Evolutionary conservation across 1,284 basidiomycete species (phyloP), one percentile per base, ranked within the genome.

Genomic region (Kalmanozyma brasiliensis): DNA sequence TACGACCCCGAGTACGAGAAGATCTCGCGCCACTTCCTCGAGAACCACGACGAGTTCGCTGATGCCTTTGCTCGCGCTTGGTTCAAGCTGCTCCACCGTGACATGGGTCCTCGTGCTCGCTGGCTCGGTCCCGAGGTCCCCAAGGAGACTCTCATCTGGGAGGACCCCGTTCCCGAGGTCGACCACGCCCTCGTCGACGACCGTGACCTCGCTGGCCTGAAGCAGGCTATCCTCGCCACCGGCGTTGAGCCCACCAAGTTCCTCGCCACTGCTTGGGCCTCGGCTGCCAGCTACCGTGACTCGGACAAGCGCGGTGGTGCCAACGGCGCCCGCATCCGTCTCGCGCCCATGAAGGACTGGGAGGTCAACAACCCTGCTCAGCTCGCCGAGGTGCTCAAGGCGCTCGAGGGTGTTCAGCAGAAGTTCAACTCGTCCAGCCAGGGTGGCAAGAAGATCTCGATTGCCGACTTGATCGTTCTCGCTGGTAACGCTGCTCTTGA

Each of bases 51-150:
- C 23, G 43, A 67, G 49, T 67, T 67, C 13, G 38, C 58, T 36
- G 64, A 67, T 20, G 58, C 64, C 13, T 67, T 61, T 20, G 64
- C 52, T 22, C 57, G 58, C 16, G 64, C 64, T 14, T 67, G 64
- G 64, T 67, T 67, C 58, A 61, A 67, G 58, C 58, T 67, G 17
- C 57, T 67, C 41, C 64, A 67, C 64, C 64, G 64, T 52, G 64
- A 67, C 52, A 67, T 67, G 64, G 64, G 64, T 46, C 64, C 64
- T 5, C 57, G 53, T 19, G 37, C 58, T 2, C 57, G 58, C 42
- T 67, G 58, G 57, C 57, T 61, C 40, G 64, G 64, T 22, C 64
- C 64, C 52, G 57, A 67, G 52, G 42, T 67, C 22, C 64, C 64
- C 49, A 56, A 67, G 53, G 64, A 67, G 53, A 26, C 26, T 1